phyloP scores from a whole-genome alignment of 371 early-diverging fungal species.

The Mortierella sp. region DNA sequence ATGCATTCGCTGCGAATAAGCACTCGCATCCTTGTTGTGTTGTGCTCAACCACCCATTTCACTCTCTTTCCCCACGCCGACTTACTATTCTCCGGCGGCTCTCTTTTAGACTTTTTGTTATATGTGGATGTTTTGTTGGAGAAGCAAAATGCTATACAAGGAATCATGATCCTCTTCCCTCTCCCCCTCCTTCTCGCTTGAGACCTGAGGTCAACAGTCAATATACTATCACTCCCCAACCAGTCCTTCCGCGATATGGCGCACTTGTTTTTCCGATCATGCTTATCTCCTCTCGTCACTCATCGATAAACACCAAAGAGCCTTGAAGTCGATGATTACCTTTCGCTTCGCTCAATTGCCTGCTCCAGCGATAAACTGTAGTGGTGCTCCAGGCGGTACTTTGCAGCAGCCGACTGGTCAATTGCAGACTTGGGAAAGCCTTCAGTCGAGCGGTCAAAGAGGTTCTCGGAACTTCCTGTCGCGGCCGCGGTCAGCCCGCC shows the following conservation, averaged over 20 bases:
- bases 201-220: not conserved
- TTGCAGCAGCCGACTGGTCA: conserved; percentile 91
- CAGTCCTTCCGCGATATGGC: not conserved
- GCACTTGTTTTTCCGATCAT: not conserved
- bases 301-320: not conserved
- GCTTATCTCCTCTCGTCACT: not conserved
- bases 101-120: conserved; percentile 93
- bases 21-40: not conserved
- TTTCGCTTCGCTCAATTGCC: conserved; percentile 89
- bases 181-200: not conserved
- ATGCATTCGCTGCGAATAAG: not conserved
- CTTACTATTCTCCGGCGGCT: conserved; percentile 12
- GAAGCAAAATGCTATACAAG: not conserved
- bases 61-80: not conserved
- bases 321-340: conserved; percentile 61
- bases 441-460: conserved; percentile 69
- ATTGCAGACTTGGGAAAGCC: conserved; percentile 81
- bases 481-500: conserved; percentile 35
- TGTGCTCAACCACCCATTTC: not conserved
- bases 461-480: conserved; percentile 36
- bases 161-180: not conserved
- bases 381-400: conserved; percentile 89
- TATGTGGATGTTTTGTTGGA: conserved; percentile 83
- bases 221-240: not conserved
- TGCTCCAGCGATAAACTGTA: conserved; percentile 91